Evolutionary conservation across 345 rosid genomes (phyloP).

Genomic region (Jatropha curcas): DNA sequence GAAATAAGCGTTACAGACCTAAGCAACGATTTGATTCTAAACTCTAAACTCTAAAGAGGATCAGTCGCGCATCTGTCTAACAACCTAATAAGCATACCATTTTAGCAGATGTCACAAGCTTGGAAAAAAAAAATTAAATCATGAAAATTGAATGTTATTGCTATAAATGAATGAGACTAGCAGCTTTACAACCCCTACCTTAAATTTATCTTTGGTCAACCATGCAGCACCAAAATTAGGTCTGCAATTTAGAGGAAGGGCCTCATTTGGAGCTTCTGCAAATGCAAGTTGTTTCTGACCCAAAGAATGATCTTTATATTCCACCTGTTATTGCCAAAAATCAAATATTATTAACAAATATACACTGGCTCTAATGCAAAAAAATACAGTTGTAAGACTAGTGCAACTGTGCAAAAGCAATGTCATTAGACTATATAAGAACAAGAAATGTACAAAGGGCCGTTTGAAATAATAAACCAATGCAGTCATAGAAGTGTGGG

Average conservation of each 20-base stretch:
- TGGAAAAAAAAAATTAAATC: not conserved
- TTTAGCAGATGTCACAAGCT: not conserved
- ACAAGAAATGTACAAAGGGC: not conserved
- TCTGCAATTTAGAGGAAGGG: constrained; percentile 84
- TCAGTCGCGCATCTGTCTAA: not conserved
- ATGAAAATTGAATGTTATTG: not conserved
- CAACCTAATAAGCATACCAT: not conserved
- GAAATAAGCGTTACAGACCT: not conserved
- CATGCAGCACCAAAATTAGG: constrained; percentile 79
- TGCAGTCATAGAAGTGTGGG: not conserved
- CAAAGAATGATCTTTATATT: constrained; percentile 65
- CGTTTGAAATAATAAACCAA: not conserved
- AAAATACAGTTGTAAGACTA: not conserved
- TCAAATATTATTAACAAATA: not conserved
- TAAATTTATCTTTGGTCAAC: constrained; percentile 73
- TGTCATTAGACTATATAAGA: not conserved
- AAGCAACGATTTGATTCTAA: not conserved
- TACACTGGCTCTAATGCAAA: not conserved
- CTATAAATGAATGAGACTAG: not conserved
- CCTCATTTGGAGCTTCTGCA: constrained; percentile 88
- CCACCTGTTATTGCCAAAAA: constrained; percentile 51
- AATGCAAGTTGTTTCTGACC: constrained; percentile 61
- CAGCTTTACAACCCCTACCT: constrained; percentile 45
- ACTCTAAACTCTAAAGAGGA: not conserved
- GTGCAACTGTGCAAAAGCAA: not conserved